Evolutionary conservation across 2,329 filamentous ascomycete species (phyloP).

Genomic region (Thielaviopsis populi): DNA sequence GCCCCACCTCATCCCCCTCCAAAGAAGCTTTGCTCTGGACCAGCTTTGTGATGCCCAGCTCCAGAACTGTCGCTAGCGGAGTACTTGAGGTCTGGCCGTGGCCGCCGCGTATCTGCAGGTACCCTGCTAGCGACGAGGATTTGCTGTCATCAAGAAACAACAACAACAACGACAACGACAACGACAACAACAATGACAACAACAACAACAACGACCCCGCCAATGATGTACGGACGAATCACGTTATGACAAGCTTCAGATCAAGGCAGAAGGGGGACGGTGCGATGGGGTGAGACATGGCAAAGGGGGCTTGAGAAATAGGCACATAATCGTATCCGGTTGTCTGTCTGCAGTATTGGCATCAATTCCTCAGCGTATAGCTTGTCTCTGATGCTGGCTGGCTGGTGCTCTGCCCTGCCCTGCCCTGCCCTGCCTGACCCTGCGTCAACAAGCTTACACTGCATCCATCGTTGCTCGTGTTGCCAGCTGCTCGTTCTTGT

Average conservation of each 20-base stretch:
- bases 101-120: background rate
- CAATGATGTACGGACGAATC: background rate
- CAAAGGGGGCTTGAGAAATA: background rate
- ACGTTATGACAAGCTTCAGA: background rate
- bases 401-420: background rate
- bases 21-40: background rate
- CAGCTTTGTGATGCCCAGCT: background rate
- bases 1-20: background rate
- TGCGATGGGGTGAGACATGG: background rate
- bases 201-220: background rate
- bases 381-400: background rate
- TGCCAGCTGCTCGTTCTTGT: conserved; percentile 90
- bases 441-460: conserved; percentile 31
- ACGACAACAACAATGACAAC: too few relatives aligned
- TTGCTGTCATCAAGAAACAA: background rate
- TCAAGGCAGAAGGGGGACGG: background rate
- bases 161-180: background rate
- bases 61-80: background rate
- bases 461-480: conserved; percentile 65
- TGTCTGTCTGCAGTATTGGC: background rate
- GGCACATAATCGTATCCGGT: background rate
- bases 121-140: background rate
- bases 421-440: conserved; percentile 18
- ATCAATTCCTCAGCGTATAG: background rate
- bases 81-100: background rate